These are phyloP conservation scores for Vitis hybrid DNA, from an alignment of 177 flowering plant species.

Conservation along the genomic window DNA sequence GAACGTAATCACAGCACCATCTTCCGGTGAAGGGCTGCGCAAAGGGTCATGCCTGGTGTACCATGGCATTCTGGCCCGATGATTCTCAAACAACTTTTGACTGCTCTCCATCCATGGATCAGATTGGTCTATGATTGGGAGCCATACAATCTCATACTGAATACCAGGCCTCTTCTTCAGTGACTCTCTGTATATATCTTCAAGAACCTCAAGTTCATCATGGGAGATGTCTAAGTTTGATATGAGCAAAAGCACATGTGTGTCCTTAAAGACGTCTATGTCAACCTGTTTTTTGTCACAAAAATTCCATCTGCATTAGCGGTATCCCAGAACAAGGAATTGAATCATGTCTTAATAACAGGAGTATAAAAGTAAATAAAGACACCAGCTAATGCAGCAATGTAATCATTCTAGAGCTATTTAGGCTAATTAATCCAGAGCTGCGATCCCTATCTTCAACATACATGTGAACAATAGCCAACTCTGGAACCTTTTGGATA, in stretches of 20 bases:
- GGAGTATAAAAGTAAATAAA: too few species aligned
- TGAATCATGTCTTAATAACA: not conserved
- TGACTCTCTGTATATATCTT: conserved; percentile 36
- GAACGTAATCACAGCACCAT: conserved; percentile 36
- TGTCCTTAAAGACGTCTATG: conserved; percentile 40
- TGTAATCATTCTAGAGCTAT: too few species aligned
- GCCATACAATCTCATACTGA: conserved; percentile 46
- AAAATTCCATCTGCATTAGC: too few species aligned
- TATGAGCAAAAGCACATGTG: conserved; percentile 45
- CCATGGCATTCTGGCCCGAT: conserved; percentile 57
- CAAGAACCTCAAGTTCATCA: conserved; percentile 34
- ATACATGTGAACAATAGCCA: too few species aligned
- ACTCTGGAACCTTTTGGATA: too few species aligned
- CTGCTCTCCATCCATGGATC: conserved; percentile 20
- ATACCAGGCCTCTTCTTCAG: conserved; percentile 17
- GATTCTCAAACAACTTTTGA: conserved; percentile 28
- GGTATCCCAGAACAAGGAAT: too few species aligned
- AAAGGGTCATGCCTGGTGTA: conserved; percentile 23
- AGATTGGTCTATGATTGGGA: conserved; percentile 30
- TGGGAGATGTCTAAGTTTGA: conserved; percentile 37
- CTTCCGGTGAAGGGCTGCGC: conserved; percentile 39
- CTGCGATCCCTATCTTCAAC: too few species aligned
- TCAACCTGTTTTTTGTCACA: conserved; percentile 18
- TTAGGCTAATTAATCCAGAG: too few species aligned
- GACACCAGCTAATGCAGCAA: too few species aligned